Base-by-base conservation (phyloP, 371 early-diverging fungal species). In the Umbelopsis sp. region DNA sequence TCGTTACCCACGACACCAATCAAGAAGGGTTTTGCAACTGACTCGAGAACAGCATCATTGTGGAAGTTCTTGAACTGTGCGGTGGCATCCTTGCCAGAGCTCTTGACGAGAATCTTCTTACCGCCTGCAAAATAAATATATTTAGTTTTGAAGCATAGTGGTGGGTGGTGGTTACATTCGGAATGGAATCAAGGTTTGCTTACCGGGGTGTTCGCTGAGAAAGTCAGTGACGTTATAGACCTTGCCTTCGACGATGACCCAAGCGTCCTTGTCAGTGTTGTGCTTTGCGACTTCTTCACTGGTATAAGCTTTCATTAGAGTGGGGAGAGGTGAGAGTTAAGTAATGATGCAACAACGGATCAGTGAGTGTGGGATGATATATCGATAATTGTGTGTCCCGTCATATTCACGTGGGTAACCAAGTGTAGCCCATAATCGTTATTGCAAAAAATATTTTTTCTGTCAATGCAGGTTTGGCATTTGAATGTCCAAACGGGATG, bases 51-150 rank as follows among this genome's bases (percentile, higher is more conserved):
- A 16, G 64, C 37, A 22, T 44, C 64, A 22, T 86, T 84, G 80
- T 94, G 94, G 73, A 92, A 90, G 71, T 86, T 82, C 67, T 89
- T 87, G 74, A 94, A 94, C 74, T 91, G 90, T 76, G 91, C 89
- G 50, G 91, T 82, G 48, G 92, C 92, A 74, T 94, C 94, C 38
- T 72, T 81, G 44, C 94, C 94, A 24, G 88, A 91, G 50, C 87
- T 86, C 75, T 87, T 88, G 38, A 89, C 68, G 12, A 91, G 72
- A 65, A 91, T 82, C 76, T 89, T 77, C 75, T 76, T 64, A 44
- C 64, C 64, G 32, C 57, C 57, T 57, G 4, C 7, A 2, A 29
- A 3, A 41, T 4, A 41, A 41, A 41, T 7, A 3, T 41, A 12
- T 41, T 41, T 41, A 41, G 41, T 41, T 41, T 29, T 4, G 5